These are phyloP conservation scores for Pseudogymnoascus sp. DNA, from an alignment of 2,329 filamentous ascomycete species.

Conservation along the genomic window DNA sequence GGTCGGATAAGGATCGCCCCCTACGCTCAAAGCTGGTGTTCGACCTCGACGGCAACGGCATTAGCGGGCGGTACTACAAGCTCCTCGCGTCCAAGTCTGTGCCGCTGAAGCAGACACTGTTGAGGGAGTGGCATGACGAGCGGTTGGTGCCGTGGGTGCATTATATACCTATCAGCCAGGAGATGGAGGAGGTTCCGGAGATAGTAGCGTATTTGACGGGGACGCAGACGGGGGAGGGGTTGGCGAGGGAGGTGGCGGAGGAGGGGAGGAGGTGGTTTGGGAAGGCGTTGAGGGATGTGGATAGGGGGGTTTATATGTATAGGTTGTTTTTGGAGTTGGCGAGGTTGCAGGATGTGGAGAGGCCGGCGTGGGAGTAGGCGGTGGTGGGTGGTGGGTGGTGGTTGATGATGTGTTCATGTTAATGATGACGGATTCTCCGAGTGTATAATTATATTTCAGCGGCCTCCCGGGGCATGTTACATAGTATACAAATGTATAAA, in stretches of 20 bases:
- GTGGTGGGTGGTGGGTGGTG: background rate
- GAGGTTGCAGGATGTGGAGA: constrained; percentile 39
- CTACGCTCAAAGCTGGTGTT: background rate
- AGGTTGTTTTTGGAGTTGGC: constrained; percentile 60
- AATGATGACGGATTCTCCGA: background rate
- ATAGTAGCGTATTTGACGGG: constrained; percentile 67
- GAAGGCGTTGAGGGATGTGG: constrained; percentile 60
- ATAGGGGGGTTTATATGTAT: constrained; percentile 67
- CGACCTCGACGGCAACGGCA: constrained; percentile 57
- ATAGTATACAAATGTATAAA: background rate
- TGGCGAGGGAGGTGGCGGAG: constrained; percentile 58
- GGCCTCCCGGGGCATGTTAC: background rate
- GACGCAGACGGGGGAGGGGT: constrained; percentile 45
- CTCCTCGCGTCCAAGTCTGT: constrained; percentile 62
- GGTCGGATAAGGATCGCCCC: background rate
- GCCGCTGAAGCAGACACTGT: constrained; percentile 68
- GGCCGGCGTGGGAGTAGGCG: background rate
- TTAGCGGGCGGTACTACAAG: constrained; percentile 58
- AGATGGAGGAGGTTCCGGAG: constrained; percentile 61
- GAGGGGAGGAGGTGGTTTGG: constrained; percentile 64
- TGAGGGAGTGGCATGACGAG: constrained; percentile 69
- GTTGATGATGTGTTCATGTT: background rate
- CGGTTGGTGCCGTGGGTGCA: constrained; percentile 68
- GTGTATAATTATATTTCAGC: background rate
- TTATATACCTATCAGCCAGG: constrained; percentile 70